phyloP scores from a whole-genome alignment of 768 basidiomycete species.

The Russula compacta region DNA sequence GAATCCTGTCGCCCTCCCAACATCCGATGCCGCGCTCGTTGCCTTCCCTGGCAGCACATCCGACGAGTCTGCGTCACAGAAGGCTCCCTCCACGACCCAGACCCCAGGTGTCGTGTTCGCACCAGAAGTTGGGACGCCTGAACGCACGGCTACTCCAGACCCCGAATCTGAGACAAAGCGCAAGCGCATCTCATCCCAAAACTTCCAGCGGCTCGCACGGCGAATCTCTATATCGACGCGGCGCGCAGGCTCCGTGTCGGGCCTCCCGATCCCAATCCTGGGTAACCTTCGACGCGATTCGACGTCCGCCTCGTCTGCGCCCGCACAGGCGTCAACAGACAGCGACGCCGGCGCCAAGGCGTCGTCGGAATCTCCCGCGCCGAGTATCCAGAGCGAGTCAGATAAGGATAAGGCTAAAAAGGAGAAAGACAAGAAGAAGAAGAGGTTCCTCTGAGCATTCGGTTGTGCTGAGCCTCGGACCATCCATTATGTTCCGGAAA shows the following conservation, averaged over 20 bases:
- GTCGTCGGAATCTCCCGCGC: slow-evolving; percentile 42
- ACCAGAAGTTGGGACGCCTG: slow-evolving; percentile 43
- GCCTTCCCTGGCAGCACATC: slow-evolving; percentile 26
- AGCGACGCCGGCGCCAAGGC: background rate
- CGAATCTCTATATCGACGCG: slow-evolving; percentile 59
- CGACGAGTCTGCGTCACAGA: slow-evolving; percentile 27
- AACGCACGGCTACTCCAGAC: slow-evolving; percentile 65
- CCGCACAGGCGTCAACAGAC: slow-evolving; percentile 2
- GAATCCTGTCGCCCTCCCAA: slow-evolving; percentile 29
- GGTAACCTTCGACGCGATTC: slow-evolving; percentile 44
- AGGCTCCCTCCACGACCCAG: slow-evolving; percentile 25
- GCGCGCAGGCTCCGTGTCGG: slow-evolving; percentile 38
- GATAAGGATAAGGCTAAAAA: slow-evolving; percentile 41
- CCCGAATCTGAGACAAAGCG: slow-evolving; percentile 67
- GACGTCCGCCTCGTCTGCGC: slow-evolving; percentile 30
- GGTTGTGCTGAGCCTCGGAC: background rate
- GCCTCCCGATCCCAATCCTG: slow-evolving; percentile 35
- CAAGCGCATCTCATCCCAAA: slow-evolving; percentile 75
- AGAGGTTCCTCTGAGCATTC: slow-evolving; percentile 32
- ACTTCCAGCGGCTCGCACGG: slow-evolving; percentile 73
- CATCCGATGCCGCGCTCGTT: slow-evolving; percentile 25
- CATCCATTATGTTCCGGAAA: background rate
- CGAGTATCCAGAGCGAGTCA: slow-evolving; percentile 42
- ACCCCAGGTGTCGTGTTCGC: slow-evolving; percentile 60
- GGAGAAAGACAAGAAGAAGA: slow-evolving; percentile 55